Conservation (phyloP, 2,329 filamentous ascomycete genomes). For the Diaporthe sp. region DNA sequence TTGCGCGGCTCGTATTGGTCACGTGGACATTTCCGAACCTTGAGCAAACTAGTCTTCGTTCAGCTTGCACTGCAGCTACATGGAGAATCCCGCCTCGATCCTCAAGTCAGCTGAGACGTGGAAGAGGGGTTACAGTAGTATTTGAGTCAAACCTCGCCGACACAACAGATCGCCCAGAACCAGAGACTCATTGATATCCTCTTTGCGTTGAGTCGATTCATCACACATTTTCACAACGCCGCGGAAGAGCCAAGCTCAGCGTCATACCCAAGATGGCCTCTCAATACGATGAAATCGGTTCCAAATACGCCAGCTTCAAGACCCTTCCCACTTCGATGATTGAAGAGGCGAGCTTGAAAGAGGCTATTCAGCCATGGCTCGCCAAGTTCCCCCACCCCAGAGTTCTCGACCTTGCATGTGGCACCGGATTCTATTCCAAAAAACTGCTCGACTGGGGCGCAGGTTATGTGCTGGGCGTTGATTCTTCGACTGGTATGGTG, state of each 20-base stretch:
- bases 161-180: too few species aligned
- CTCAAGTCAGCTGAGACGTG: not conserved
- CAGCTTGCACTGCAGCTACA: too few species aligned
- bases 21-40: too few species aligned
- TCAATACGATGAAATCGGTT: slow-evolving; percentile 40
- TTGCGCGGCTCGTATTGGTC: too few species aligned
- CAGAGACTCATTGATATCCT: not conserved
- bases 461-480: slow-evolving; percentile 49
- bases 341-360: slow-evolving; percentile 38
- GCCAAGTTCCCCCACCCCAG: slow-evolving; percentile 28
- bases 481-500: slow-evolving; percentile 52
- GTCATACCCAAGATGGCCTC: slow-evolving; percentile 21
- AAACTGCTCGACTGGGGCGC: slow-evolving; percentile 51
- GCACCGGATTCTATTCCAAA: slow-evolving; percentile 51
- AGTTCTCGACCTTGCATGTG: slow-evolving; percentile 54
- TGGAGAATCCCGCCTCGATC: too few species aligned
- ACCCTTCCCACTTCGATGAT: slow-evolving; percentile 35
- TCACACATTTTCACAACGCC: not conserved
- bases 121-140: not conserved
- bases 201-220: not conserved
- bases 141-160: not conserved
- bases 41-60: too few species aligned
- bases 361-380: slow-evolving; percentile 32
- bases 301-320: slow-evolving; percentile 39
- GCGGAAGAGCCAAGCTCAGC: not conserved